These are phyloP conservation scores for Alloteropsis semialata DNA, from an alignment of 176 grass and related monocot genomes.

Conservation along the genomic window DNA sequence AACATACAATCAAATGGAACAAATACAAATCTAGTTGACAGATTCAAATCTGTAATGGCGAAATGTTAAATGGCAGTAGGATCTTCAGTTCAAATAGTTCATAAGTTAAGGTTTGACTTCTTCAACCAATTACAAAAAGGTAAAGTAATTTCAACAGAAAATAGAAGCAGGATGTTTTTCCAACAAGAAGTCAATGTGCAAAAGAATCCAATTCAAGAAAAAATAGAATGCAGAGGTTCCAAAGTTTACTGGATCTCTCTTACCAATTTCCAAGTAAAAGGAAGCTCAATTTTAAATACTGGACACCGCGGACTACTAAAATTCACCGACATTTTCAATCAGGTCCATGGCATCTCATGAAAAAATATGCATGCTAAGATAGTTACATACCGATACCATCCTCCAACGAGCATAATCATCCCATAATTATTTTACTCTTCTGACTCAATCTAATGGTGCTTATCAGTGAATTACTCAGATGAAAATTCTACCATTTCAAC, in stretches of 20 bases:
- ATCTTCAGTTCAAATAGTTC: neutral
- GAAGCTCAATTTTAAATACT: neutral
- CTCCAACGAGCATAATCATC: neutral
- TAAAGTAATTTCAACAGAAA: neutral
- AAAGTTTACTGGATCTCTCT: neutral
- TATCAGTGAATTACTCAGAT: neutral
- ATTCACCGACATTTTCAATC: neutral
- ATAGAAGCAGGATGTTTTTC: neutral
- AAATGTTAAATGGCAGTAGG: neutral
- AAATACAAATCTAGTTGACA: neutral
- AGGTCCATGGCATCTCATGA: too few species aligned
- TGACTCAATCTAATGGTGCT: neutral
- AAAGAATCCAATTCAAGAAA: neutral
- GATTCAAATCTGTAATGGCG: neutral
- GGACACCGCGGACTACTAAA: neutral
- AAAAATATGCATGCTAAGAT: neutral
- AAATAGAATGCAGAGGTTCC: neutral
- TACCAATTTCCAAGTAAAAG: neutral
- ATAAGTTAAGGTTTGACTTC: neutral
- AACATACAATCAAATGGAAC: neutral
- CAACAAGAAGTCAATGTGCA: neutral
- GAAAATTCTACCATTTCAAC: neutral
- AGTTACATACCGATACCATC: neutral
- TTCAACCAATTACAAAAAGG: neutral
- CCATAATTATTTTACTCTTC: neutral